Conservation (phyloP, 768 basidiomycete species). For the Tulasnella sp. region DNA sequence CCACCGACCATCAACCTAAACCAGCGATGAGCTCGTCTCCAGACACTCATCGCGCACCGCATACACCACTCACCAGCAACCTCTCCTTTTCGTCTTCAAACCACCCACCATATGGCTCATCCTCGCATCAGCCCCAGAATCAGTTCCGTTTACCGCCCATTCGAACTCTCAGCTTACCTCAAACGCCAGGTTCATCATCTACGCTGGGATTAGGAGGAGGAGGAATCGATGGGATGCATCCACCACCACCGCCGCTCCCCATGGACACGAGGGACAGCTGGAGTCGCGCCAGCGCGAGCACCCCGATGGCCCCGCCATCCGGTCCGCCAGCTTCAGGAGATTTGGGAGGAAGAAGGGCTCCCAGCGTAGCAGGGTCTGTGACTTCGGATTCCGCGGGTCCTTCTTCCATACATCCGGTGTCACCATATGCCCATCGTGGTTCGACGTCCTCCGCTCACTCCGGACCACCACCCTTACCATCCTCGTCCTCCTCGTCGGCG, state of each 20-base stretch:
- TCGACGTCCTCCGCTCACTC: neutral
- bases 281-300: neutral
- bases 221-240: slow-evolving; percentile 1
- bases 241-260: neutral
- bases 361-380: slow-evolving; percentile 1
- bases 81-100: neutral
- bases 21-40: neutral
- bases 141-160: neutral
- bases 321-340: neutral
- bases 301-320: neutral
- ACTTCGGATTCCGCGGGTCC: neutral
- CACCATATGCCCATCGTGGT: neutral
- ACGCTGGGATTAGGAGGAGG: neutral
- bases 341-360: neutral
- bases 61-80: neutral
- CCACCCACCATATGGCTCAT: neutral
- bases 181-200: neutral
- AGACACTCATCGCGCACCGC: neutral
- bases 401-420: neutral
- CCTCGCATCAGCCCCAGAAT: neutral
- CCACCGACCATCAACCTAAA: neutral
- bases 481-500: neutral
- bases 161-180: neutral
- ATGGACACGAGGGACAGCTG: neutral
- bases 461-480: neutral